Conservation (phyloP, 2,329 filamentous ascomycete species). For the Arthrobotrys conoides region DNA sequence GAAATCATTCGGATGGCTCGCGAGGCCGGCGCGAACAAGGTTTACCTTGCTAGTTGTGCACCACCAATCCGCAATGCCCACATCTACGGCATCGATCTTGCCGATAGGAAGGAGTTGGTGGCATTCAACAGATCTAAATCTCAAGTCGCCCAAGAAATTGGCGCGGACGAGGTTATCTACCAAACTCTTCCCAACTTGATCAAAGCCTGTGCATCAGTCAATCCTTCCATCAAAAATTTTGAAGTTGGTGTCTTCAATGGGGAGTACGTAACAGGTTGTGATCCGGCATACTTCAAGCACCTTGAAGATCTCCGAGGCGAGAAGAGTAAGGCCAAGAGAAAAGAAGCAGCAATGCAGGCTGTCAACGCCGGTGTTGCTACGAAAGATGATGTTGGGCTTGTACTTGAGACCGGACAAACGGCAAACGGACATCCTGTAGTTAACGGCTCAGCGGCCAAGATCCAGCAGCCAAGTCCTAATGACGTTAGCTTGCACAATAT, state of each 20-base stretch:
- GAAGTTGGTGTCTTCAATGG: constrained; percentile 95
- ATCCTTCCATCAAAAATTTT: constrained; percentile 76
- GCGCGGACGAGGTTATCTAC: constrained; percentile 82
- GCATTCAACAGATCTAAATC: constrained; percentile 76
- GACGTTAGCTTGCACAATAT: constrained; percentile 60
- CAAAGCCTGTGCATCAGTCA: constrained; percentile 80
- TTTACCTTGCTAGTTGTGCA: constrained; percentile 85
- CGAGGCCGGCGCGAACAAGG: constrained; percentile 84
- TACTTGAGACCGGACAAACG: constrained; percentile 74
- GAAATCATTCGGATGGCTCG: constrained; percentile 87
- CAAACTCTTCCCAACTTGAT: constrained; percentile 84
- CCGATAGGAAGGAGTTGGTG: constrained; percentile 79
- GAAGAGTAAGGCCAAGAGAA: constrained; percentile 76
- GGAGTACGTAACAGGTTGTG: constrained; percentile 84
- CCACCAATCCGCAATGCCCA: constrained; percentile 87
- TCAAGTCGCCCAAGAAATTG: constrained; percentile 77
- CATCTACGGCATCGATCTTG: constrained; percentile 85
- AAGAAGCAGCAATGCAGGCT: constrained; percentile 76
- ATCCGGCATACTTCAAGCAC: constrained; percentile 85
- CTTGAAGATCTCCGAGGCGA: constrained; percentile 80
- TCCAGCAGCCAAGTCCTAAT: constrained; percentile 57
- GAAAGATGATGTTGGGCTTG: constrained; percentile 72
- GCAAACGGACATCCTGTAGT: constrained; percentile 68
- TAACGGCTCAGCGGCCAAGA: constrained; percentile 43
- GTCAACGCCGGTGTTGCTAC: constrained; percentile 76